These are phyloP conservation scores for Trichoderma atroviride DNA, from an alignment of 2,329 filamentous ascomycete species.

Conservation along the genomic window DNA sequence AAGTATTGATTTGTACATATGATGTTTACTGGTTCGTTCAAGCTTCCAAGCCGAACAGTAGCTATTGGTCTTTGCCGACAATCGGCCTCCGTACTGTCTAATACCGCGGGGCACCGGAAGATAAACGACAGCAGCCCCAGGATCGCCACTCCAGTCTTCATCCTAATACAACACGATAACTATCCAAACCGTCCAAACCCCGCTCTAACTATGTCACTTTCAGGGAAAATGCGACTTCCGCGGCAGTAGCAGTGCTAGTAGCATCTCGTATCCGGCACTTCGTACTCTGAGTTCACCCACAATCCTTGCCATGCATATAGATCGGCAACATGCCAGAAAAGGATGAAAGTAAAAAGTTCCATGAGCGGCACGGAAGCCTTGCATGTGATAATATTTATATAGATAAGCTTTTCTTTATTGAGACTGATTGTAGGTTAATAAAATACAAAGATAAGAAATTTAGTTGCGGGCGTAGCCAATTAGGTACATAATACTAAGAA, in stretches of 20 bases:
- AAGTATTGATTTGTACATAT: neutral
- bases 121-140: neutral
- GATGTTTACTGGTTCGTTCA: neutral
- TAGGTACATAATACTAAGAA: neutral
- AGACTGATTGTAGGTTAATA: neutral
- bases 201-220: neutral
- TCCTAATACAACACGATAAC: neutral
- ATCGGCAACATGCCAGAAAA: no score
- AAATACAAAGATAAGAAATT: neutral
- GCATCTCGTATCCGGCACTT: neutral
- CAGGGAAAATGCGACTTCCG: neutral
- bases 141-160: neutral
- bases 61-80: neutral
- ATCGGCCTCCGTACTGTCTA: neutral
- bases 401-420: neutral
- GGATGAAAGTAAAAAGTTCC: neutral
- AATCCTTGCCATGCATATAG: neutral
- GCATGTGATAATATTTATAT: neutral
- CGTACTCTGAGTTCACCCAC: neutral
- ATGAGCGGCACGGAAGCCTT: neutral
- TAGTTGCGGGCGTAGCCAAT: neutral
- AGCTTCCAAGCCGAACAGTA: neutral
- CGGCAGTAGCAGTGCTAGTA: neutral
- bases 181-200: neutral
- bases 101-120: neutral